Evolutionary conservation across 169 alveolate genomes (phyloP).

Genomic region (Eimeria acervulina): DNA sequence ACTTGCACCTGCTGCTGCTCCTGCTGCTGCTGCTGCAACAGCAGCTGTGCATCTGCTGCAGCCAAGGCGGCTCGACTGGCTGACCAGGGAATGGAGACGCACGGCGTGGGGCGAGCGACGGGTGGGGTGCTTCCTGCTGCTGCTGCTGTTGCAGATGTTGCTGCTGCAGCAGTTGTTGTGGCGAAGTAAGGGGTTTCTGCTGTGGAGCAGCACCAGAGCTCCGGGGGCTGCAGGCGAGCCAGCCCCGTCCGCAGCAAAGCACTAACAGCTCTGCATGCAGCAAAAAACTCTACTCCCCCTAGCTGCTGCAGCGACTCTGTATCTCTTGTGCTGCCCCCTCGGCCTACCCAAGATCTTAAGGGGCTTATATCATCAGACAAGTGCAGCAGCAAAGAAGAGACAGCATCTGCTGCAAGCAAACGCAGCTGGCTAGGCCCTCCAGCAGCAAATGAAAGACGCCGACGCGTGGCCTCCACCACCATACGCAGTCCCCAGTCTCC

Average conservation of each 20-base stretch:
- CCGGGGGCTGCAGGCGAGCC: slow-evolving; percentile 43
- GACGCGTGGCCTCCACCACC: slow-evolving; percentile 35
- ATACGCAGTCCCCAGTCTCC: slow-evolving; percentile 62
- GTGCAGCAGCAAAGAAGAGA: slow-evolving; percentile 58
- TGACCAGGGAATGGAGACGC: slow-evolving; percentile 56
- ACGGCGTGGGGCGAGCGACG: background rate
- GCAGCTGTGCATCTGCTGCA: slow-evolving; percentile 12
- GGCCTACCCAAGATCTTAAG: background rate
- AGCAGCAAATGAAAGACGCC: background rate
- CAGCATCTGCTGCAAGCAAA: slow-evolving; percentile 24
- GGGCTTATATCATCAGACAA: slow-evolving; percentile 53
- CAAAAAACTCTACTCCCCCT: background rate
- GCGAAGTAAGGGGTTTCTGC: background rate
- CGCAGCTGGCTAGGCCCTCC: background rate
- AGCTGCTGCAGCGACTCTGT: slow-evolving; percentile 53
- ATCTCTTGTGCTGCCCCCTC: slow-evolving; percentile 2
- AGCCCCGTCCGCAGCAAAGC: background rate
- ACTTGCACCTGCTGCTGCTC: slow-evolving; percentile 36
- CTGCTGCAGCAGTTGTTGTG: background rate
- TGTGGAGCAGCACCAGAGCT: slow-evolving; percentile 12
- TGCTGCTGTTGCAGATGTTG: background rate
- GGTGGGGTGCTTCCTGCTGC: slow-evolving; percentile 6
- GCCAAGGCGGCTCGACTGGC: background rate
- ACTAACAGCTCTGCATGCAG: background rate
- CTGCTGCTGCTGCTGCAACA: slow-evolving; percentile 42